Evolutionary conservation across 805 yeast species (phyloP).

Genomic region (Candida ulmi): DNA sequence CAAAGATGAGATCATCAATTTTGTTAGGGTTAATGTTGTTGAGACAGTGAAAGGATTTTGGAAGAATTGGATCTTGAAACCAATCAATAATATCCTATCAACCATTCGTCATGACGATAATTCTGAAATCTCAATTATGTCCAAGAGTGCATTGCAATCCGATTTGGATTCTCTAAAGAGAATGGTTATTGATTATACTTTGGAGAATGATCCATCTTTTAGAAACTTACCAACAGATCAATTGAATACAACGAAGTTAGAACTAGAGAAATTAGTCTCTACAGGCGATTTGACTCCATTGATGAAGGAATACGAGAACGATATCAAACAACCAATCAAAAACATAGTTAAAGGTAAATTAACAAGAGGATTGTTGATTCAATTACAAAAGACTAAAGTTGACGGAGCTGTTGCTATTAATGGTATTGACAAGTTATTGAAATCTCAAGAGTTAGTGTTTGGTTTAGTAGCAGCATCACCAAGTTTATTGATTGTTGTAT

Average conservation of each 20-base stretch:
- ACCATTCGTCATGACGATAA: conserved; percentile 83
- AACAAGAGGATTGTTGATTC: conserved; percentile 74
- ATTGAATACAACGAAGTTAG: conserved; percentile 16
- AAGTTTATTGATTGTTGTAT: conserved; percentile 52
- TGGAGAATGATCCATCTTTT: conserved; percentile 27
- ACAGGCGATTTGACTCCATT: conserved; percentile 77
- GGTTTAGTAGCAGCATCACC: conserved; percentile 90
- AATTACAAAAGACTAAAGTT: conserved; percentile 93
- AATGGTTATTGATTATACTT: conserved; percentile 75
- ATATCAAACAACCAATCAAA: conserved; percentile 62
- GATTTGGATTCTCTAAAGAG: conserved; percentile 79
- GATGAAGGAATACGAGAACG: conserved; percentile 75
- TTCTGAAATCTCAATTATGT: conserved; percentile 67
- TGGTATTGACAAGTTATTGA: conserved; percentile 85
- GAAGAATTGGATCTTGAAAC: conserved; percentile 79
- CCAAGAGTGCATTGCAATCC: conserved; percentile 70
- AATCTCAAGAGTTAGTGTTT: conserved; percentile 91
- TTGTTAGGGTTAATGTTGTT: conserved; percentile 53
- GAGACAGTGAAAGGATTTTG: conserved; percentile 66
- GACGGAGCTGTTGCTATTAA: conserved; percentile 87
- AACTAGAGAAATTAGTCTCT: conserved; percentile 44
- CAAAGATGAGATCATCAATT: conserved; percentile 45
- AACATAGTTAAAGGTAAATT: conserved; percentile 62
- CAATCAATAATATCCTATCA: conserved; percentile 61
- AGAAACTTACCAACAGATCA: conserved; percentile 18